Percentiles rank a stretch among this genome's conserved stretches.
Conservation (phyloP, 106 monocot genomes). For the Apostasia ramifera region DNA sequence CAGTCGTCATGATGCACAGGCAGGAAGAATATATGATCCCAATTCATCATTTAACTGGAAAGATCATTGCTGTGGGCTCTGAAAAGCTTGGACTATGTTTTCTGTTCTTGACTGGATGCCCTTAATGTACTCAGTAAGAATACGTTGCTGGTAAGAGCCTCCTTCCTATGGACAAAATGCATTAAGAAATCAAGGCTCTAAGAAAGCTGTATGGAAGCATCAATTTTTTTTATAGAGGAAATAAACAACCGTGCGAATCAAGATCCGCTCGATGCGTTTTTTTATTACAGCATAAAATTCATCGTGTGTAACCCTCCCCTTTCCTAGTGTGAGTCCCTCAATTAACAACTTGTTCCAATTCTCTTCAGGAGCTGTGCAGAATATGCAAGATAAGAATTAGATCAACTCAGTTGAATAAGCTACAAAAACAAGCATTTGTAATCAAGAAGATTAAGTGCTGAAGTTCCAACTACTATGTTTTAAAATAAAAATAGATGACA, state of each 20-base stretch:
- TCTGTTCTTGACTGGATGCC: constrained; percentile 68
- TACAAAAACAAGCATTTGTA: neutral
- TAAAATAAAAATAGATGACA: too few species aligned
- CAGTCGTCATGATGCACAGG: too few species aligned
- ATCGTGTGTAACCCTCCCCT: constrained; percentile 71
- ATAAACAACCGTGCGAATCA: constrained; percentile 72
- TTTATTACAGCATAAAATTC: constrained; percentile 76
- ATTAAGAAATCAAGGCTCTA: neutral
- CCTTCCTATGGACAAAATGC: constrained; percentile 54
- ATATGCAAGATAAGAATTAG: too few species aligned
- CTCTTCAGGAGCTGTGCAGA: constrained; percentile 54
- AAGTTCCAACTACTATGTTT: neutral
- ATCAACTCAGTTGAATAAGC: too few species aligned
- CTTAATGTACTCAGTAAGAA: constrained; percentile 73
- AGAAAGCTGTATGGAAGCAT: neutral
- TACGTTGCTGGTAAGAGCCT: constrained; percentile 90
- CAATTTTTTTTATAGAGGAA: neutral
- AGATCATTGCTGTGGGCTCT: constrained; percentile 42
- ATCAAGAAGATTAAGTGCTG: neutral
- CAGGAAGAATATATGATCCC: too few species aligned
- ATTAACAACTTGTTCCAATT: constrained; percentile 72
- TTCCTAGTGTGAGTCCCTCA: constrained; percentile 65
- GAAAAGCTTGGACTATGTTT: constrained; percentile 50
- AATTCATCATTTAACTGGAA: neutral
- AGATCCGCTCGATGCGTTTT: constrained; percentile 69